Conservation (phyloP, 139 green algal species). For the Chlamydomonas urium region DNA sequence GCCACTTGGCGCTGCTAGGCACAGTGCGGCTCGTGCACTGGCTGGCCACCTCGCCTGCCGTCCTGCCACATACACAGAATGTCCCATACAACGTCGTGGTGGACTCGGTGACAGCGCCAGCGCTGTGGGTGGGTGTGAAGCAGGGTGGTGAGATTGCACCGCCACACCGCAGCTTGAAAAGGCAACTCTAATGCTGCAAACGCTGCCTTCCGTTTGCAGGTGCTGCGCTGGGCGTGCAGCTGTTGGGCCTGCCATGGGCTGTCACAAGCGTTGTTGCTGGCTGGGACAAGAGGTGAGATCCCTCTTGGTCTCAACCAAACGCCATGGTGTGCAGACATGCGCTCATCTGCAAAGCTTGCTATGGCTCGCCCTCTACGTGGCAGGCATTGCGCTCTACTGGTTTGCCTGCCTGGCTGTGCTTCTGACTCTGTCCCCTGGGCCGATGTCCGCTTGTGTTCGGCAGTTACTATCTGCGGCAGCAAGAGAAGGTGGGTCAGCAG, state of each 20-base stretch:
- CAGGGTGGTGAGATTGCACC: neutral
- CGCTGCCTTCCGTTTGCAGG: slow-evolving; percentile 26
- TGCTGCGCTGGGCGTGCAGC: slow-evolving; percentile 41
- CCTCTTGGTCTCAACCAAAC: too few species aligned
- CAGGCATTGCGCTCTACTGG: neutral
- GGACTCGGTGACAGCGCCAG: slow-evolving; percentile 66
- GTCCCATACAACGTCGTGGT: slow-evolving; percentile 48
- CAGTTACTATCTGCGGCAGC: slow-evolving; percentile 1
- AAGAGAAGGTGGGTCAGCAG: too few species aligned
- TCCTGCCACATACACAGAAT: neutral
- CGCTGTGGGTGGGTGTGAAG: slow-evolving; percentile 32
- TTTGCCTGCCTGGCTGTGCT: neutral
- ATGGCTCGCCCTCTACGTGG: neutral
- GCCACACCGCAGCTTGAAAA: too few species aligned
- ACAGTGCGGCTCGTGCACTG: slow-evolving; percentile 27
- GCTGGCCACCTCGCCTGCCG: slow-evolving; percentile 25
- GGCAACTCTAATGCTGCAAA: neutral
- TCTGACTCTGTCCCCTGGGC: too few species aligned
- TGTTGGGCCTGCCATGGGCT: slow-evolving; percentile 55
- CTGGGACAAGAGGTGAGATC: slow-evolving; percentile 12
- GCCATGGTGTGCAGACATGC: neutral
- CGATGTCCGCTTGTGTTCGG: too few species aligned
- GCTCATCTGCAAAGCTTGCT: neutral
- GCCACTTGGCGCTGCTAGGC: slow-evolving; percentile 35
- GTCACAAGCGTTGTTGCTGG: slow-evolving; percentile 54